Base-by-base conservation (phyloP, 2,329 filamentous ascomycete genomes). In the Alternaria sp. region DNA sequence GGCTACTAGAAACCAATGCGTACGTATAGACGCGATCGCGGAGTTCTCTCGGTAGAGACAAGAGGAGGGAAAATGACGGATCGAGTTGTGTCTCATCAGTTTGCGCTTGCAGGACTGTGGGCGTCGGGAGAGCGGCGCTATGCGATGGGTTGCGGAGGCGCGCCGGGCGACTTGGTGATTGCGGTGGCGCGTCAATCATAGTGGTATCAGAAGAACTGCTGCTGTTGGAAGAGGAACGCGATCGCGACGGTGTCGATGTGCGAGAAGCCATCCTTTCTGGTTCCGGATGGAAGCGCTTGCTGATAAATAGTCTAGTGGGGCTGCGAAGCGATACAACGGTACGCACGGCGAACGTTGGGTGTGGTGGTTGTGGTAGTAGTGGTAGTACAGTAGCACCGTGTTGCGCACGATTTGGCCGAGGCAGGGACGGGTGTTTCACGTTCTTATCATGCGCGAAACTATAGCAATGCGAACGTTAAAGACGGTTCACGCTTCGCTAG, bases 41-140 rank as follows among this genome's bases (percentile, higher is more conserved):
- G 51, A 80, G 66, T 49, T 79, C 77, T 39, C 74, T 69, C 6
- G 78, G 77, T 0, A 80, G 73, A 16, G 72, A 72, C 12, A 79
- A 68, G 7, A 79, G 68, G 8, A 73, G 72, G 22, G 71, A 76
- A 57, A 76, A 75, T 53, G 71, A 32, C 9, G 71, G 64, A 43
- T 73, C 70, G 34, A 64, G 32, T 16, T 55, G 24, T 22, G 57
- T 36, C n/a, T 30, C 39, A 43, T 14, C 12, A n/a, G 58, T 6
- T 16, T 48, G 60, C 43, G 44, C 24, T 16, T 44, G 57, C 2
- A 32, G 14, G 34, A 30, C 14, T 20, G 57, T 36, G 7, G 57
- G 55, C 18, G 43, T 52, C 18, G 68, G 43, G 1, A 69, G 51
- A 38, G 49, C 57, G 55, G 51, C 55, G 56, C 55, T 63, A 51